phyloP scores from a whole-genome alignment of 192 early-diverging fungal species.

The Globomyces pollinis-pini region DNA sequence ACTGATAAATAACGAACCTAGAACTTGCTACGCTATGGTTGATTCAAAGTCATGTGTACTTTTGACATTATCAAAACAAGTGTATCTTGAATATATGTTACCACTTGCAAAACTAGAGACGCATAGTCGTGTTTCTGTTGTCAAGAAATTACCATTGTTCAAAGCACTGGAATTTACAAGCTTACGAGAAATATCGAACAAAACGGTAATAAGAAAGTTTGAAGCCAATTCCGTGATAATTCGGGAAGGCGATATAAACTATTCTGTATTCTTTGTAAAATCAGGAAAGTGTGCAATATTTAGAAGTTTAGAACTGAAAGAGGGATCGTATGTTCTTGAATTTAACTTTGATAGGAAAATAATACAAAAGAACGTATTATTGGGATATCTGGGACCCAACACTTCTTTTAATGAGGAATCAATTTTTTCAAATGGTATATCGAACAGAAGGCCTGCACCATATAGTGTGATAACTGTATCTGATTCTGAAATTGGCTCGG shows the following conservation, averaged over 20 bases:
- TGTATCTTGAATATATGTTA: neutral
- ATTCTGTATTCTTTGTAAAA: neutral
- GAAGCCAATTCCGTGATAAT: neutral
- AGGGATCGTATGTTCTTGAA: too few species aligned
- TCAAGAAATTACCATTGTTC: neutral
- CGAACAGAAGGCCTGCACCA: neutral
- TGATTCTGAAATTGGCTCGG: neutral
- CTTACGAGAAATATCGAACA: neutral
- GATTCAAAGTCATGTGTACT: neutral
- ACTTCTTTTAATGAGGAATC: neutral
- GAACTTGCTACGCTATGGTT: neutral
- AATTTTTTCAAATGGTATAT: neutral
- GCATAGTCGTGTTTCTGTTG: neutral
- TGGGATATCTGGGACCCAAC: neutral
- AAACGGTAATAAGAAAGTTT: neutral
- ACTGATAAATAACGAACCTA: neutral
- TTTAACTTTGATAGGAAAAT: too few species aligned
- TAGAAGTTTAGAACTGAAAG: neutral
- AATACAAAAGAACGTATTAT: neutral
- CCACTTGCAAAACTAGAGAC: neutral
- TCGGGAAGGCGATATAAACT: neutral
- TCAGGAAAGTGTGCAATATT: neutral
- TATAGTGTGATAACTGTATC: neutral
- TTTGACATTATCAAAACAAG: neutral
- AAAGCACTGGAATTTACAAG: neutral